Percentiles rank a stretch among this genome's conserved stretches.
Conservation (phyloP, 257 asterid genomes). For the Forsythia suspensa region DNA sequence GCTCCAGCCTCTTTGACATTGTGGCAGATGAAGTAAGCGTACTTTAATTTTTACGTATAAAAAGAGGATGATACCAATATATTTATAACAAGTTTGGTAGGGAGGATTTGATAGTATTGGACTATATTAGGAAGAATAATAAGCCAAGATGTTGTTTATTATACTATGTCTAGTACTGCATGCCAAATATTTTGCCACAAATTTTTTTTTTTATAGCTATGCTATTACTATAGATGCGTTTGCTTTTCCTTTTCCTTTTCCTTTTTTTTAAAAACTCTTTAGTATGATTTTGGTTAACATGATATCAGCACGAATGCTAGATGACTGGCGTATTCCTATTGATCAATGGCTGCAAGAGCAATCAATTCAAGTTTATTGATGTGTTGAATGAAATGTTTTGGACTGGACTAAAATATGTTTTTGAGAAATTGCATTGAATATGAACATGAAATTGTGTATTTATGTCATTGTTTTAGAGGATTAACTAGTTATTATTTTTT, state of each 20-base stretch:
- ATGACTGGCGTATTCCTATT: background rate
- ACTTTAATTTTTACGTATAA: background rate
- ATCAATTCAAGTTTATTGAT: background rate
- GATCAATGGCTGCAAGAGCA: background rate
- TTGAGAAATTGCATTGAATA: background rate
- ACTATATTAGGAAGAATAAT: background rate
- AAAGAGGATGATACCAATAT: background rate
- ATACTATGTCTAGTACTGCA: background rate
- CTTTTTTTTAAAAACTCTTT: too few species aligned
- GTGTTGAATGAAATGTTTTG: background rate
- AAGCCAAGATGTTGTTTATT: background rate
- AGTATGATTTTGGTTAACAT: background rate
- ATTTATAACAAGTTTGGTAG: background rate
- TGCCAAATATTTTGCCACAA: background rate
- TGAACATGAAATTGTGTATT: background rate
- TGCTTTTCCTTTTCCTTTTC: too few species aligned
- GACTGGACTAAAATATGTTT: background rate
- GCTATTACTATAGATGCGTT: background rate
- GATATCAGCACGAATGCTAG: background rate
- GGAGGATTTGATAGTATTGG: background rate
- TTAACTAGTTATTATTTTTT: slow-evolving; percentile 1
- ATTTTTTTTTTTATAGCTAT: too few species aligned
- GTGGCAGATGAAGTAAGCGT: slow-evolving; percentile 89
- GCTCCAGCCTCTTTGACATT: slow-evolving; percentile 96
- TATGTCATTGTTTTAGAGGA: slow-evolving; percentile 5